These are phyloP conservation scores for Ophiostoma novo-ulmi DNA, from an alignment of 2,329 filamentous ascomycete genomes.

Conservation along the genomic window DNA sequence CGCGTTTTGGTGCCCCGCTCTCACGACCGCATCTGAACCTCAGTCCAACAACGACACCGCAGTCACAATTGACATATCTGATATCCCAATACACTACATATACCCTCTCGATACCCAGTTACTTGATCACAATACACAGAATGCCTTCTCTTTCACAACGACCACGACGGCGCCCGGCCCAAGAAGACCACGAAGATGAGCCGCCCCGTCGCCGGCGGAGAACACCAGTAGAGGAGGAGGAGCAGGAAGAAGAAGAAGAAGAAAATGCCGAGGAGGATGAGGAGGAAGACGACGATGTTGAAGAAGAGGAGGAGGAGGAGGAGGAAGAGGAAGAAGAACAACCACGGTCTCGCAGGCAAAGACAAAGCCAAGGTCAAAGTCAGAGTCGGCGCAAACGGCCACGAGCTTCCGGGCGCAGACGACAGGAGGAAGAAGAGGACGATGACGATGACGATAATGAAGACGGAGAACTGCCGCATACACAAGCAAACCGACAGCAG, in stretches of 20 bases:
- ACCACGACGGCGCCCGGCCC: conserved; percentile 11
- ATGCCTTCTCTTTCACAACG: conserved; percentile 23
- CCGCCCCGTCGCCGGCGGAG: conserved; percentile 19
- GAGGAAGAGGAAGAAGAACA: not conserved
- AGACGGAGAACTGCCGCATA: conserved; percentile 9
- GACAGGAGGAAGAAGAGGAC: conserved; percentile 11
- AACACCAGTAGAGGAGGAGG: conserved; percentile 18
- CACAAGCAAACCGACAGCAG: conserved; percentile 30
- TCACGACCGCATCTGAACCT: not conserved
- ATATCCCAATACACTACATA: not conserved
- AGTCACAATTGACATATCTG: not conserved
- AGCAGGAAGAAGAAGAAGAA: conserved; percentile 17
- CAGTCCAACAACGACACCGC: not conserved
- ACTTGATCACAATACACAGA: not conserved
- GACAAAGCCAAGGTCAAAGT: conserved; percentile 6
- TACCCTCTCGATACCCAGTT: not conserved
- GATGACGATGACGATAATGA: conserved; percentile 17
- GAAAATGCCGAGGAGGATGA: conserved; percentile 10
- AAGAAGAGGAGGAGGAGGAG: conserved; percentile 12
- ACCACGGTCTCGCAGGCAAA: not conserved
- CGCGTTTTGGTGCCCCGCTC: conserved; percentile 19
- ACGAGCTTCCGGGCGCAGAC: conserved; percentile 3
- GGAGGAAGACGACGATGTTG: not conserved
- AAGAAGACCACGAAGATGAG: conserved; percentile 21
- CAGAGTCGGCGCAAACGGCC: conserved; percentile 12